These are phyloP conservation scores for Porcisia hertigi DNA, from an alignment of 208 protist species.

Conservation along the genomic window DNA sequence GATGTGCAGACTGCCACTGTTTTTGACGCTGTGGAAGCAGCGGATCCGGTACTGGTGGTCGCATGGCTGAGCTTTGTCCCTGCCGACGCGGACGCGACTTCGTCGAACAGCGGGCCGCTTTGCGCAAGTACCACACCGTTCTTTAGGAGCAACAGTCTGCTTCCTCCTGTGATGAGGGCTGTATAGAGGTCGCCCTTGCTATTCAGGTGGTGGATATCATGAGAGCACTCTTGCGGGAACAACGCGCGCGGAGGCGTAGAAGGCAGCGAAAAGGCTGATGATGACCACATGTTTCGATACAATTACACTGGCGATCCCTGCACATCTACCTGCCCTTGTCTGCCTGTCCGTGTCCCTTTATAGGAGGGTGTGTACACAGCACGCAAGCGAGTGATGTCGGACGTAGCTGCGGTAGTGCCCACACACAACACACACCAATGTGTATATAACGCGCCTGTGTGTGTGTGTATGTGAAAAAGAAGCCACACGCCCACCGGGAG, in stretches of 20 bases:
- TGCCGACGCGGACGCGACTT: neutral
- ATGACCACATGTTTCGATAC: neutral
- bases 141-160: conserved; percentile 62
- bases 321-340: too few relatives aligned
- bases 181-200: conserved; percentile 55
- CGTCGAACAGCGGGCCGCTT: conserved; percentile 31
- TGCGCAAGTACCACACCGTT: conserved; percentile 48
- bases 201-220: conserved; percentile 57
- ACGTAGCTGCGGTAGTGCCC: neutral
- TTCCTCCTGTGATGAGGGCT: conserved; percentile 61
- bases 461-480: too few relatives aligned
- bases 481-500: too few relatives aligned
- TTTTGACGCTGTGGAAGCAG: neutral
- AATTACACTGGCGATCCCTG: neutral
- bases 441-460: too few relatives aligned
- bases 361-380: neutral
- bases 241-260: conserved; percentile 35
- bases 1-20: neutral
- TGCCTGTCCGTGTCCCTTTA: neutral
- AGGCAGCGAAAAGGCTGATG: neutral
- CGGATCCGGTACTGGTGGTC: neutral
- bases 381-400: neutral
- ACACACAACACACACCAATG: too few relatives aligned
- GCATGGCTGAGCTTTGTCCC: neutral
- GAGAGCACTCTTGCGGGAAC: conserved; percentile 68